Evolutionary conservation across 495 filamentous ascomycete genomes (phyloP).

Genomic region (Neurospora tetraspora): DNA sequence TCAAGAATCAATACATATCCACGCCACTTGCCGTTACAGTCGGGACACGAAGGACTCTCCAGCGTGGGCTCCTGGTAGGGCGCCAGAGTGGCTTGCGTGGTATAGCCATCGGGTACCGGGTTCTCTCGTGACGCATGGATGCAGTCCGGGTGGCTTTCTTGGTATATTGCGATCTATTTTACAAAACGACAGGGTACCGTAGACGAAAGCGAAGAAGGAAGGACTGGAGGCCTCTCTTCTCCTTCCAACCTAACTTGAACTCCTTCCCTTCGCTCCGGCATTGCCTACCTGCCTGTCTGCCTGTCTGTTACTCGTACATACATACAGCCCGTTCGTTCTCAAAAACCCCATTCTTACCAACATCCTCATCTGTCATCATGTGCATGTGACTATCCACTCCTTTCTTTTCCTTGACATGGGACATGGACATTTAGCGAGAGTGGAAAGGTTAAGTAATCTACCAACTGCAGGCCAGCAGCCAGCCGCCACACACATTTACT

Average conservation of each 20-base stretch:
- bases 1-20: not conserved
- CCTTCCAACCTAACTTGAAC: not conserved
- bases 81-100: not conserved
- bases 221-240: not conserved
- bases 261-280: not conserved
- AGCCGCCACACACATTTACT: not conserved
- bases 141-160: not conserved
- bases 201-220: not conserved
- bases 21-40: not conserved
- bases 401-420: not conserved
- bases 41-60: not conserved
- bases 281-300: not conserved
- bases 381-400: not conserved
- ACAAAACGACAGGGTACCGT: not conserved
- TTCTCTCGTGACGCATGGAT: not conserved
- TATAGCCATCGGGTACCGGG: not conserved
- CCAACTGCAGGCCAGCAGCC: not conserved
- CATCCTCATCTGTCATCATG: not conserved
- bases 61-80: not conserved
- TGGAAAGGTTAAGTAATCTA: too few relatives aligned
- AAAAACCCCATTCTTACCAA: not conserved
- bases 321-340: not conserved
- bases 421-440: not conserved
- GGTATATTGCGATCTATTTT: not conserved
- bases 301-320: not conserved